Percentiles rank a stretch among this genome's conserved stretches.
phyloP scores from a whole-genome alignment of 2,329 filamentous ascomycete genomes.

The Ophiostoma piceae region DNA sequence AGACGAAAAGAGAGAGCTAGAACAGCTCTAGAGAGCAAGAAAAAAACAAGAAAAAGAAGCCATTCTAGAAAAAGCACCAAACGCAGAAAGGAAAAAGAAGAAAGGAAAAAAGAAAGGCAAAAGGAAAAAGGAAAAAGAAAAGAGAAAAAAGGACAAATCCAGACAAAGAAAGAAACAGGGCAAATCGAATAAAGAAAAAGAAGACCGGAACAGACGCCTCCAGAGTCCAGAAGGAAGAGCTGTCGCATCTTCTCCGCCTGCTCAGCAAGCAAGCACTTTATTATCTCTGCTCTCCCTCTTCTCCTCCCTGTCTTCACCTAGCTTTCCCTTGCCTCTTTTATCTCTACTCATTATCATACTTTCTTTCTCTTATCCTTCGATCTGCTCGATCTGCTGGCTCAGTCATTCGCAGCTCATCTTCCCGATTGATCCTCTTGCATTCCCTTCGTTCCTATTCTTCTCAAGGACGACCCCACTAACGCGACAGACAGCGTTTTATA shows the following conservation, averaged over 20 bases:
- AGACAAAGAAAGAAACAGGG: slow-evolving; percentile 14
- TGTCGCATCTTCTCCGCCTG: slow-evolving; percentile 14
- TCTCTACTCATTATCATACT: neutral
- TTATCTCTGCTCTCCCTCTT: slow-evolving; percentile 11
- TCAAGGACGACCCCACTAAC: slow-evolving; percentile 3
- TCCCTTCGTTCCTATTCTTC: neutral
- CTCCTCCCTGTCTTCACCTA: slow-evolving; percentile 24
- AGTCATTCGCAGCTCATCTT: neutral
- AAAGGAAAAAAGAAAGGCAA: neutral
- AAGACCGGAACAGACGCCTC: neutral
- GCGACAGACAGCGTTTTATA: neutral
- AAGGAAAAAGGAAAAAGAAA: neutral
- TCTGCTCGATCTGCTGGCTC: slow-evolving; percentile 6
- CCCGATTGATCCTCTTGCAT: neutral
- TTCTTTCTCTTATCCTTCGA: neutral
- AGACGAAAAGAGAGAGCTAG: neutral
- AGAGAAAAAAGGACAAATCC: neutral
- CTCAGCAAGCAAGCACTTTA: neutral
- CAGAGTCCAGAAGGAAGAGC: neutral
- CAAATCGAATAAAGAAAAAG: slow-evolving; percentile 1
- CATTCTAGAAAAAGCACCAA: neutral
- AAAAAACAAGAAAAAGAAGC: neutral
- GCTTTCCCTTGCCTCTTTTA: slow-evolving; percentile 24
- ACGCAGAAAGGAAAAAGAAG: neutral
- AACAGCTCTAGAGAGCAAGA: neutral